Percentiles rank a stretch among this genome's conserved stretches.
Conservation (phyloP, 75 land plant genomes). For the Sequoia sempervirens region DNA sequence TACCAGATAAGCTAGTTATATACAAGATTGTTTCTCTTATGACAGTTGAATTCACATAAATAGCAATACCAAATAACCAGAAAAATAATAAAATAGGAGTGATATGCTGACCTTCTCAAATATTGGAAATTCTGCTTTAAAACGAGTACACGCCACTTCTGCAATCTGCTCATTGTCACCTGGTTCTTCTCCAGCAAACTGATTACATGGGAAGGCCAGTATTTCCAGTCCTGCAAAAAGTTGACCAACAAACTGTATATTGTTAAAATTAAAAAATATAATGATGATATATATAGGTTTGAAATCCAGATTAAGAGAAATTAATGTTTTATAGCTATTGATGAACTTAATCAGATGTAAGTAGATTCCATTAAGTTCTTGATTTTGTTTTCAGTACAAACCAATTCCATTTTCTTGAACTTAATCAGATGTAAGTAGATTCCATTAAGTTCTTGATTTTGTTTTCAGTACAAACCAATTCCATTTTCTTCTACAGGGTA, state of each 20-base stretch:
- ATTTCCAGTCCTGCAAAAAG: background rate
- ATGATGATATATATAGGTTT: background rate
- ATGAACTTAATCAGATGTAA: too few species aligned
- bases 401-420: too few species aligned
- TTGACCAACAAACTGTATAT: background rate
- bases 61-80: background rate
- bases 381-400: too few species aligned
- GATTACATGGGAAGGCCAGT: constrained; percentile 62
- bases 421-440: too few species aligned
- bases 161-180: constrained; percentile 62
- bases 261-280: background rate
- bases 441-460: too few species aligned
- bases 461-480: too few species aligned
- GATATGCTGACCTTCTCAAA: constrained; percentile 55
- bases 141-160: constrained; percentile 48
- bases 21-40: background rate
- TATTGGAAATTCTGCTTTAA: constrained; percentile 71
- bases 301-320: background rate
- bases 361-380: too few species aligned
- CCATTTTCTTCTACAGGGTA: too few species aligned
- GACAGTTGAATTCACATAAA: background rate
- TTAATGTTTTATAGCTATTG: too few species aligned
- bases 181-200: constrained; percentile 74
- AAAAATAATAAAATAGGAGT: background rate
- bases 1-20: background rate